A percentile compares a stretch with the other conserved stretches of the same genome.
Conservation (phyloP, 2,329 filamentous ascomycete genomes). For the Xylariaceae sp. region DNA sequence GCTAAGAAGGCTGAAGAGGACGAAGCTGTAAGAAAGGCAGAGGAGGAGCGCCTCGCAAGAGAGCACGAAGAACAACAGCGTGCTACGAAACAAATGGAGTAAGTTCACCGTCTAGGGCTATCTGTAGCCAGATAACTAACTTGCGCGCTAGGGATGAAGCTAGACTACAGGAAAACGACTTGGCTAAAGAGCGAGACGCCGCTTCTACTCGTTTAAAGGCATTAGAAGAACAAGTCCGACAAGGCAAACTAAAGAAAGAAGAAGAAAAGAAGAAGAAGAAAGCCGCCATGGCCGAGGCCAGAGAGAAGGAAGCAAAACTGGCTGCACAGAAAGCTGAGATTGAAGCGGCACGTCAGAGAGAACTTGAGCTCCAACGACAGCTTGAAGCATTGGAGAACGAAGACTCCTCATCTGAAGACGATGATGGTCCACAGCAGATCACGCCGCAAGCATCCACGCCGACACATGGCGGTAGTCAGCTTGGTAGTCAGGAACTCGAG, state of each 20-base stretch:
- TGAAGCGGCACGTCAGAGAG: constrained; percentile 86
- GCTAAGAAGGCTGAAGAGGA: constrained; percentile 53
- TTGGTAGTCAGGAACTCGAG: constrained; percentile 61
- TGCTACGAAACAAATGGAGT: constrained; percentile 81
- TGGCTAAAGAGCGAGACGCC: constrained; percentile 79
- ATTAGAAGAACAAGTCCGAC: constrained; percentile 90
- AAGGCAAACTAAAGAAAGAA: constrained; percentile 93
- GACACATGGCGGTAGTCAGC: constrained; percentile 57
- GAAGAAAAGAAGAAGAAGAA: constrained; percentile 95
- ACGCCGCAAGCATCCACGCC: constrained; percentile 66
- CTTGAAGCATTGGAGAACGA: constrained; percentile 78
- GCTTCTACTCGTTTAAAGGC: constrained; percentile 83
- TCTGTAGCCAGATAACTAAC: constrained; percentile 24
- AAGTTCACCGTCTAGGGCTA: constrained; percentile 52
- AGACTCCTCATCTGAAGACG: constrained; percentile 78
- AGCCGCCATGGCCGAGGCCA: constrained; percentile 82
- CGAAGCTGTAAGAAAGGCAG: constrained; percentile 63
- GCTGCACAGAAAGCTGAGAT: constrained; percentile 88
- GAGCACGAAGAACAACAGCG: constrained; percentile 79
- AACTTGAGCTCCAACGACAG: constrained; percentile 87
- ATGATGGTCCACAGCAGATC: constrained; percentile 76
- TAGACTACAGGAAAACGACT: constrained; percentile 76
- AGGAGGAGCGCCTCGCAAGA: constrained; percentile 68
- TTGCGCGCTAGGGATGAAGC: constrained; percentile 68
- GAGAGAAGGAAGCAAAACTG: constrained; percentile 85